phyloP scores from a whole-genome alignment of 805 yeast species.

The Candida quercuum region DNA sequence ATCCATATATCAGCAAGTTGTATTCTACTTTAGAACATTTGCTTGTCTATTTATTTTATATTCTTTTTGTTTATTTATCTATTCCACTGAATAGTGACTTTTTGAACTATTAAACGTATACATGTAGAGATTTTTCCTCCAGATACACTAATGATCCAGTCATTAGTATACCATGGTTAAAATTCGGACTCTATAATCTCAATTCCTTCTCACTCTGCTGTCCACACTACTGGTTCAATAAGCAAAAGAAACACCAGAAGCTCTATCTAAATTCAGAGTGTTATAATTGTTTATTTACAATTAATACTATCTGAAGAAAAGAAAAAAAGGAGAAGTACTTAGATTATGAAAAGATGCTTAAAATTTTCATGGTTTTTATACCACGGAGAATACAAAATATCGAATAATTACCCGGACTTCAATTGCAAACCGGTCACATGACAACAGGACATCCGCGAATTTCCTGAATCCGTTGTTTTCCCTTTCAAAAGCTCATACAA shows the following conservation, averaged over 20 bases:
- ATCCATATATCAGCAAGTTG: no score
- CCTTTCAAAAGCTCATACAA: no score
- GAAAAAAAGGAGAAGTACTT: constrained; percentile 5
- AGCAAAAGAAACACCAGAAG: constrained; percentile 26
- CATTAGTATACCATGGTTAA: background rate
- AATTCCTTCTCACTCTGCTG: constrained; percentile 41
- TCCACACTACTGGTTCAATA: constrained; percentile 39
- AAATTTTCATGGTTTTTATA: no score
- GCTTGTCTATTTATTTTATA: no score
- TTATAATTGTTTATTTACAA: constrained; percentile 8
- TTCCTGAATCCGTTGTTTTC: no score
- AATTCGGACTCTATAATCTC: constrained; percentile 1
- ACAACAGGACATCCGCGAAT: no score
- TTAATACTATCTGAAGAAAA: constrained; percentile 24
- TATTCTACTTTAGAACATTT: no score
- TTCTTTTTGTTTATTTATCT: no score
- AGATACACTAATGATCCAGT: background rate
- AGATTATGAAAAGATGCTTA: background rate
- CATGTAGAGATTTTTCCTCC: constrained; percentile 1
- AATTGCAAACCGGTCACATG: no score
- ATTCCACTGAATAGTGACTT: background rate
- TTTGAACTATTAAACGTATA: no score
- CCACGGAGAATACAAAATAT: no score
- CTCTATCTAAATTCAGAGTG: constrained; percentile 37
- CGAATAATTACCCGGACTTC: no score